phyloP scores from a whole-genome alignment of 2,329 filamentous ascomycete species.

The Sporothrix pallida region DNA sequence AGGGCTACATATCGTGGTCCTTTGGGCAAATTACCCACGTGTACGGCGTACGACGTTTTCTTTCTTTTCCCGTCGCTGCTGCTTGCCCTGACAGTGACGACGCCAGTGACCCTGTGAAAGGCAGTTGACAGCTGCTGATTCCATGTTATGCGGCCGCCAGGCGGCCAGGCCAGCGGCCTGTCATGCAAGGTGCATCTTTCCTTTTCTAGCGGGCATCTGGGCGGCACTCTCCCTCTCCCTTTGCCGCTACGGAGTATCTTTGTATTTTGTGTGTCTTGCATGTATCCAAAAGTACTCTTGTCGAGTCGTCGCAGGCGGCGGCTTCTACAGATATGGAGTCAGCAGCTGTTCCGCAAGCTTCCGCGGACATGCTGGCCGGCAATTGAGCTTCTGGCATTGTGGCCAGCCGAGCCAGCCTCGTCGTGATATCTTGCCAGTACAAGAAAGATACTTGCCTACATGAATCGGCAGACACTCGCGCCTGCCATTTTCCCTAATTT shows the following conservation, averaged over 20 bases:
- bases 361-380: not conserved
- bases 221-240: not conserved
- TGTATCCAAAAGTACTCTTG: not conserved
- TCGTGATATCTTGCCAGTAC: constrained; percentile 7
- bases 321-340: not conserved
- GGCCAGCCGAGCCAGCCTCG: not conserved
- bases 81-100: no score
- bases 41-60: not conserved
- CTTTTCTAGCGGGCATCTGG: not conserved
- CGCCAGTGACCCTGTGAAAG: no score
- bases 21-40: constrained; percentile 22
- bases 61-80: no score
- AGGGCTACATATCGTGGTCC: not conserved
- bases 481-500: constrained; percentile 16
- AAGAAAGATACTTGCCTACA: not conserved
- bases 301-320: not conserved
- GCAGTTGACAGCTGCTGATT: not conserved
- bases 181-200: constrained; percentile 5
- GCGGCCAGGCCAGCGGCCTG: not conserved
- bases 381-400: not conserved
- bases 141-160: not conserved
- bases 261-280: not conserved
- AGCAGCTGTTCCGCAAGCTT: not conserved
- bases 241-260: not conserved
- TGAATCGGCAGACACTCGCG: not conserved